Base-by-base conservation (phyloP, 1,284 basidiomycete genomes). In the Cryptococcus neoformans region DNA sequence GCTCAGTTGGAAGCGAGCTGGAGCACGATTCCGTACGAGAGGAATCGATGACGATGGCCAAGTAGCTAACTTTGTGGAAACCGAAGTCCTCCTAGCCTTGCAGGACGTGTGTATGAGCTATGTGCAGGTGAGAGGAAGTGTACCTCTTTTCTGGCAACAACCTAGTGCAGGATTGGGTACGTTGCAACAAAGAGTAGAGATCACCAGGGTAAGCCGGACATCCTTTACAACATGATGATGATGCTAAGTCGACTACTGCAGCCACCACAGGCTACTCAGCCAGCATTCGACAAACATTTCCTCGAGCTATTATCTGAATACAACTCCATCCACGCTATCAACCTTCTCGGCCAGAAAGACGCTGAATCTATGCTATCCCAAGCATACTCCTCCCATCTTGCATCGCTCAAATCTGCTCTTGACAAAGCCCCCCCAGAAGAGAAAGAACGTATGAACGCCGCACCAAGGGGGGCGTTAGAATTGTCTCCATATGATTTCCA, bases 81-180 rank as follows among this genome's bases (percentile, higher is more conserved):
- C 94, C 6, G 95, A 99, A 79, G 89, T 89, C 0, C 81, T 97
- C 49, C 85, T 98, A 72, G 87, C 87, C 62, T 89, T 88, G 14
- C 87, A 90, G 57, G 86, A 87, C 58, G 84, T 90, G 63, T 88
- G 85, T 70, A 86, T 92, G 73, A 93, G 91, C 71, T 97, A 91
- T 76, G 87, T 87, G 49, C 94, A 99, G 82, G 84, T 95, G 44
- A 86, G 95, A 60, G 95, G 96, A 57, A 93, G 90, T 63, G 90
- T 97, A 45, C 93, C 93, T 56, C 88, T 98, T 57, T 99, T 98
- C 72, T 99, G 95, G 95, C 93, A 98, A 74, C 95, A 99, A 73
- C 92, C 95, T 75, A 92, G 91, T 34, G 57, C 66, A 49, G 77
- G 70, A 2, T 74, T 92, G 45, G 89, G 92, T 69, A 92, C 92